phyloP scores from a whole-genome alignment of 2,329 filamentous ascomycete genomes.

The Curvularia sp. region DNA sequence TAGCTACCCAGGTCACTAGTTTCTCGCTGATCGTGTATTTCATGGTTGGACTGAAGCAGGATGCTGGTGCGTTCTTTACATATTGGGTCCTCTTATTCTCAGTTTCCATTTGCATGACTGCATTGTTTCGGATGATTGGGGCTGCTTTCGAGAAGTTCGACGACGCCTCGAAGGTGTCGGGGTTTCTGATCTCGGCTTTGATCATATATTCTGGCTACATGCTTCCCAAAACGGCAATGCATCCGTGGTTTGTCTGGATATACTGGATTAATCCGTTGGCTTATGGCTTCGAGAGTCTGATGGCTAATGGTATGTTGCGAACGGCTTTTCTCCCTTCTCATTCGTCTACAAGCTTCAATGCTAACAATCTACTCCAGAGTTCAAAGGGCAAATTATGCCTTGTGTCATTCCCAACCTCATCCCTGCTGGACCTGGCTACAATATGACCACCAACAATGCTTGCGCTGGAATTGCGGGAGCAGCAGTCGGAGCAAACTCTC shows the following conservation, averaged over 20 bases:
- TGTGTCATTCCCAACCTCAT: constrained; percentile 61
- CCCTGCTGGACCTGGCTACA: constrained; percentile 56
- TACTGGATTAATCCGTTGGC: constrained; percentile 79
- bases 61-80: constrained; percentile 78
- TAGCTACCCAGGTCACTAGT: constrained; percentile 64
- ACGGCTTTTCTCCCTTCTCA: constrained; percentile 69
- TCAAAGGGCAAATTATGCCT: constrained; percentile 65
- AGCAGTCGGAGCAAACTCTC: constrained; percentile 54
- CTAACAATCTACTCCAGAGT: constrained; percentile 65
- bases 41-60: constrained; percentile 76
- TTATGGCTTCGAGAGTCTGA: constrained; percentile 77
- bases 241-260: constrained; percentile 80
- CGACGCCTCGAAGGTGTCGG: constrained; percentile 61
- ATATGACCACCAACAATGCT: constrained; percentile 35
- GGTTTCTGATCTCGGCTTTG: constrained; percentile 63
- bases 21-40: constrained; percentile 77
- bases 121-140: constrained; percentile 79
- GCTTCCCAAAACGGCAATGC: constrained; percentile 66
- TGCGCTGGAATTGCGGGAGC: constrained; percentile 49
- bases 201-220: constrained; percentile 64
- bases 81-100: constrained; percentile 70
- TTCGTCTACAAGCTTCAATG: constrained; percentile 80
- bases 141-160: constrained; percentile 68
- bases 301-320: constrained; percentile 74
- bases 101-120: constrained; percentile 67